Evolutionary conservation across 441 rosid genomes (phyloP).

Genomic region (Croton laevigatus): DNA sequence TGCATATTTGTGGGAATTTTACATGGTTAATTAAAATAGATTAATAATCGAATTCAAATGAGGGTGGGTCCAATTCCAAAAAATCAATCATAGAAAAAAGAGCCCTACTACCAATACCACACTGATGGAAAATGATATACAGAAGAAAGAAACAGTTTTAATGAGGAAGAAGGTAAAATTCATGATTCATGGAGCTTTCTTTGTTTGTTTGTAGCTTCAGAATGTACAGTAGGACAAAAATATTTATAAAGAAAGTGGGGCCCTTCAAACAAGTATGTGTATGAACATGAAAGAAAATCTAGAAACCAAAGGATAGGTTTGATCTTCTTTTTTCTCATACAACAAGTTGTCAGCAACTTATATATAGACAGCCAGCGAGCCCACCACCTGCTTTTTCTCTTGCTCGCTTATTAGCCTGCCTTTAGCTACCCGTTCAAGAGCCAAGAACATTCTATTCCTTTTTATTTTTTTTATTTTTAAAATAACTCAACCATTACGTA

Average conservation of each 20-base stretch:
- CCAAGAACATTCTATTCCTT: constrained; percentile 66
- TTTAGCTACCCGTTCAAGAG: constrained; percentile 23
- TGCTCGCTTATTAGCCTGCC: background rate
- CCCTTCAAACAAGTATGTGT: constrained; percentile 21
- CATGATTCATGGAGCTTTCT: constrained; percentile 19
- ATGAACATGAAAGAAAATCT: constrained; percentile 35
- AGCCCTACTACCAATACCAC: constrained; percentile 28
- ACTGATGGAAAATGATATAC: constrained; percentile 26
- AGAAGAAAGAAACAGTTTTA: constrained; percentile 16
- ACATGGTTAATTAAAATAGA: too few relatives aligned
- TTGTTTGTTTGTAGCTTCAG: constrained; percentile 18
- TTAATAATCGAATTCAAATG: background rate
- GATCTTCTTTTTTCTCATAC: constrained; percentile 9
- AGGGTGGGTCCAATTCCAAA: constrained; percentile 3
- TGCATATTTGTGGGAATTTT: constrained; percentile 32
- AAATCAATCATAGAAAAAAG: background rate
- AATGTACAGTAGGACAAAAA: constrained; percentile 1
- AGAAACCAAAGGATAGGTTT: constrained; percentile 31
- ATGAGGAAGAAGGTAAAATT: constrained; percentile 22
- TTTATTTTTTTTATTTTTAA: constrained; percentile 34
- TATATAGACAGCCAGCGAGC: constrained; percentile 36
- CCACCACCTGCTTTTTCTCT: constrained; percentile 34
- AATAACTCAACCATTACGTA: background rate
- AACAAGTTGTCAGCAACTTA: constrained; percentile 53
- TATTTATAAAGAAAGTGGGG: constrained; percentile 2